phyloP scores from a whole-genome alignment of 2,329 filamentous ascomycete species.

The Trichoderma afroharzianum region DNA sequence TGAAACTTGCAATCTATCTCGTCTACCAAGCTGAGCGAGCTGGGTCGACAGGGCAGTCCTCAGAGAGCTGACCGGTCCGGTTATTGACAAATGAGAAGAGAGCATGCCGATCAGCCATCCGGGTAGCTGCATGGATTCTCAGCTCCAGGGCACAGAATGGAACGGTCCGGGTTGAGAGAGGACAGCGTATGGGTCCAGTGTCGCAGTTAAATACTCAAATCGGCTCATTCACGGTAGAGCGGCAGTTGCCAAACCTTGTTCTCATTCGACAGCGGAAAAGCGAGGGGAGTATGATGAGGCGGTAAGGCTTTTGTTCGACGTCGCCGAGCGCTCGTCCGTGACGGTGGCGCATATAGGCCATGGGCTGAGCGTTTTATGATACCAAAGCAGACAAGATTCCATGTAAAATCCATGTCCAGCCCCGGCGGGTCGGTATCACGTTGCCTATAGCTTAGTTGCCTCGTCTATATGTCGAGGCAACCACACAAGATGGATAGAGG shows the following conservation, averaged over 20 bases:
- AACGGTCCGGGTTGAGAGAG: constrained; percentile 4
- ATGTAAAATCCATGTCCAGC: constrained; percentile 2
- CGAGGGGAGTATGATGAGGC: not conserved
- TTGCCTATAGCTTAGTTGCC: constrained; percentile 11
- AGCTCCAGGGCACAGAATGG: constrained; percentile 7
- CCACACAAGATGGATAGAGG: constrained; percentile 9
- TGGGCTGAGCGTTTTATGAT: not conserved
- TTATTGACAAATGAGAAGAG: constrained; percentile 18
- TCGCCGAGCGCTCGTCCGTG: constrained; percentile 3
- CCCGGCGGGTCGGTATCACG: constrained; percentile 18
- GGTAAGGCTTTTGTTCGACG: constrained; percentile 18
- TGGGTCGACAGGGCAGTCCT: constrained; percentile 12
- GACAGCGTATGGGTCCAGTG: not conserved
- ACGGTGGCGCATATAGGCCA: constrained; percentile 5
- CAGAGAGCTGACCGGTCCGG: constrained; percentile 15
- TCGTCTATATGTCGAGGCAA: constrained; percentile 17
- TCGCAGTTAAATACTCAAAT: constrained; percentile 5
- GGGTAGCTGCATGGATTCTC: constrained; percentile 18
- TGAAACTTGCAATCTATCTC: not conserved
- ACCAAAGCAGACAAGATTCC: not conserved
- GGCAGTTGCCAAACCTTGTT: not conserved
- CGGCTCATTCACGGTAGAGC: not conserved
- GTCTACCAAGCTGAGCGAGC: not conserved
- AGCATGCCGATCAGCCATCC: constrained; percentile 2
- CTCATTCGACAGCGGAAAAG: not conserved